Evolutionary conservation across 352 stramenopile genomes (phyloP).

Genomic region (Globisporangium abappressorium): DNA sequence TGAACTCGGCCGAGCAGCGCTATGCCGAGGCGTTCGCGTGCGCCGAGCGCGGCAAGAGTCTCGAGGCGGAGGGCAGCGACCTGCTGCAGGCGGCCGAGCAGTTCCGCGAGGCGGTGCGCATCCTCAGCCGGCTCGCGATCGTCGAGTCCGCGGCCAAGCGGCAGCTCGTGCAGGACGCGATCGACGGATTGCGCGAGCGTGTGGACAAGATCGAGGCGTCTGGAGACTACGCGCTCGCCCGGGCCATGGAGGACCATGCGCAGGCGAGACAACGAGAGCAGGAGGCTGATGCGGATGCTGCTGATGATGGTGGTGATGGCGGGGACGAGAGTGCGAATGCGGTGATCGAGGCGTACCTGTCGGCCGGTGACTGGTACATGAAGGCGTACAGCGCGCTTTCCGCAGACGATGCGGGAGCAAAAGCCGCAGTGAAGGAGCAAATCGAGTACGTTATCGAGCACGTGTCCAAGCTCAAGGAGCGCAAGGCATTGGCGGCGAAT

Average conservation of each 20-base stretch:
- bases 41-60: conserved; percentile 42
- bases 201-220: conserved; percentile 39
- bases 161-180: conserved; percentile 47
- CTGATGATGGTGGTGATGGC: background rate
- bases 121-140: conserved; percentile 63
- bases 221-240: conserved; percentile 29
- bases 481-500: background rate
- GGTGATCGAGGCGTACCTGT: conserved; percentile 50
- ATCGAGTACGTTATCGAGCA: conserved; percentile 78
- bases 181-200: conserved; percentile 47
- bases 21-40: conserved; percentile 67
- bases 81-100: conserved; percentile 29
- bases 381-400: conserved; percentile 49
- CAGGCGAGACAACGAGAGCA: conserved; percentile 18
- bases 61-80: conserved; percentile 7
- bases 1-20: conserved; percentile 39
- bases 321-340: conserved; percentile 4
- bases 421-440: conserved; percentile 50
- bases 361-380: conserved; percentile 64
- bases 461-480: conserved; percentile 50
- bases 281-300: conserved; percentile 2
- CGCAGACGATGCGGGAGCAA: conserved; percentile 24
- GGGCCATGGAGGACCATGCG: conserved; percentile 37
- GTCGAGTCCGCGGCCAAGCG: conserved; percentile 76
- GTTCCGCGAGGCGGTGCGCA: conserved; percentile 55